Evolutionary conservation across 1,284 basidiomycete genomes (phyloP).

Genomic region (Apiotrichum brassicae): DNA sequence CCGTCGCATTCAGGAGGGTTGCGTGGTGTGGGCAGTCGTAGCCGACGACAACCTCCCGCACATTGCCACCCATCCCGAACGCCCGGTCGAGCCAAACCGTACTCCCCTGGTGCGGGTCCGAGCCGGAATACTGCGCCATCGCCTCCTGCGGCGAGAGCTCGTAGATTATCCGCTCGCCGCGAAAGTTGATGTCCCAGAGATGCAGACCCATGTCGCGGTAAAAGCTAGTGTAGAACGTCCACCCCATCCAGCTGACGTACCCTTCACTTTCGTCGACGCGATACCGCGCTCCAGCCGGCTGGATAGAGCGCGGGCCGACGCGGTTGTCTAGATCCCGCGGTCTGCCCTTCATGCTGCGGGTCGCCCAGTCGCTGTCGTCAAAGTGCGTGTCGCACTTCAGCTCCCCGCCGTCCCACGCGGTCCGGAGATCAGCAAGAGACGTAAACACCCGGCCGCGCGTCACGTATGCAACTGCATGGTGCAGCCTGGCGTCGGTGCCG

Average conservation of each 20-base stretch:
- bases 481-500: no score
- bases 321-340: conserved; percentile 58
- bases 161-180: conserved; percentile 59
- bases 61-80: conserved; percentile 56
- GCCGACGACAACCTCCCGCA: conserved; percentile 56
- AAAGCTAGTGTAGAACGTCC: conserved; percentile 53
- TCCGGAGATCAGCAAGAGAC: no score
- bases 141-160: conserved; percentile 53
- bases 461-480: no score
- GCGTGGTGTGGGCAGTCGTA: conserved; percentile 64
- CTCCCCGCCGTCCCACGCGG: no score
- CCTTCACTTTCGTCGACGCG: conserved; percentile 53
- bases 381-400: no score
- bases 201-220: conserved; percentile 60
- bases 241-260: conserved; percentile 57
- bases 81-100: conserved; percentile 63
- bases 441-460: no score
- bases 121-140: conserved; percentile 60
- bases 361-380: no score
- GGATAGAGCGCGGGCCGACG: conserved; percentile 57
- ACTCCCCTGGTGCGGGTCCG: conserved; percentile 58
- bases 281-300: conserved; percentile 57
- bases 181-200: conserved; percentile 59
- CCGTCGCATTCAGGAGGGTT: conserved; percentile 56
- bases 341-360: no score